Conservation (phyloP, 805 yeast species). For the Barnettozyma pratensis region DNA sequence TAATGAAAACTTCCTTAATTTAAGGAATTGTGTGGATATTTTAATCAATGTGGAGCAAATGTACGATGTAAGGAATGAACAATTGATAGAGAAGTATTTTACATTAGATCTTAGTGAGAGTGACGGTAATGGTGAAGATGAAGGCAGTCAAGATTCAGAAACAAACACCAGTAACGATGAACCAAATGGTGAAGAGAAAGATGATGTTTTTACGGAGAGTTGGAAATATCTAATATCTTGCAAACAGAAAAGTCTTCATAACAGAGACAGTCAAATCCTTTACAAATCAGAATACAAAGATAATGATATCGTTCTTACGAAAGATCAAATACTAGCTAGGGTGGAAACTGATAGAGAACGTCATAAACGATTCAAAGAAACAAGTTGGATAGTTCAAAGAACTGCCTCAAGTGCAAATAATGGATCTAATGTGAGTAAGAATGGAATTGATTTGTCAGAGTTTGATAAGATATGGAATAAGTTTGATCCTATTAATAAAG, state of each 20-base stretch:
- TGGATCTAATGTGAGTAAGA: slow-evolving; percentile 1
- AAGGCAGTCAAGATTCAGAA: not conserved
- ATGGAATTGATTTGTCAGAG: slow-evolving; percentile 37
- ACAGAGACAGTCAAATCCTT: slow-evolving; percentile 9
- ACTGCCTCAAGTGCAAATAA: slow-evolving; percentile 26
- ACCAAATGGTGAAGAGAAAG: not conserved
- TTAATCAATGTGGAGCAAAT: slow-evolving; percentile 14
- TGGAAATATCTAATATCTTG: slow-evolving; percentile 19
- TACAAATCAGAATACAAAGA: not conserved
- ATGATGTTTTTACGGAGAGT: slow-evolving; percentile 11
- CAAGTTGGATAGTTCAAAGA: slow-evolving; percentile 64
- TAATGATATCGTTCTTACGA: slow-evolving; percentile 18
- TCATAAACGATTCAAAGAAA: slow-evolving; percentile 79
- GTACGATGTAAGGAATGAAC: slow-evolving; percentile 10
- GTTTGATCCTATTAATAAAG: slow-evolving; percentile 32
- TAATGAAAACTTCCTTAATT: slow-evolving; percentile 18
- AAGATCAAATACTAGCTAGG: slow-evolving; percentile 59
- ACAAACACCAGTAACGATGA: slow-evolving; percentile 2
- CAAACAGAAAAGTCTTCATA: slow-evolving; percentile 14
- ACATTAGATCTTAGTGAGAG: not conserved
- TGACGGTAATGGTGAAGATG: slow-evolving; percentile 2
- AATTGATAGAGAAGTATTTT: not conserved
- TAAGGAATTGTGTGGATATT: slow-evolving; percentile 16
- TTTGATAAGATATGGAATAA: slow-evolving; percentile 42
- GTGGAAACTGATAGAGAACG: slow-evolving; percentile 94